Evolutionary conservation across 1,139 yeast genomes (phyloP).

Genomic region (Kazachstania sp.): DNA sequence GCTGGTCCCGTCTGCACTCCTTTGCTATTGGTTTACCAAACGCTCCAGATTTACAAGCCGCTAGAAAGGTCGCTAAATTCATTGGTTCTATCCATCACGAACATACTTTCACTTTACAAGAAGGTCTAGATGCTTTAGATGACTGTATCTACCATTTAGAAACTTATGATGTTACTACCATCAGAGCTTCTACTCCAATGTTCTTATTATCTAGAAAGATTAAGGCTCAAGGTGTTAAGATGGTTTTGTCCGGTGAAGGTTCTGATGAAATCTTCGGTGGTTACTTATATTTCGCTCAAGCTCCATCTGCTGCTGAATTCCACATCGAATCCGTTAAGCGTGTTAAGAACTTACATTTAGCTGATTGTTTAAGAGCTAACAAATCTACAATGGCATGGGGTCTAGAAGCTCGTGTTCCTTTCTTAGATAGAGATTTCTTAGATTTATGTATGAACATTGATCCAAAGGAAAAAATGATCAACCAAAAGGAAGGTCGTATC

Average conservation of each 20-base stretch:
- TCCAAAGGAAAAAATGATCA: conserved; percentile 85
- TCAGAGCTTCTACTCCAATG: conserved; percentile 99
- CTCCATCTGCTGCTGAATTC: conserved; percentile 87
- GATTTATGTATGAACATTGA: conserved; percentile 90
- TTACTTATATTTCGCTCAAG: conserved; percentile 91
- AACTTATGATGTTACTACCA: conserved; percentile 96
- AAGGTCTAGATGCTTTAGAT: conserved; percentile 89
- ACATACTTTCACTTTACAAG: conserved; percentile 92
- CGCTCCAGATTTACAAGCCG: conserved; percentile 96
- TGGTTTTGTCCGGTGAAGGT: conserved; percentile 98
- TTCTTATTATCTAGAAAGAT: conserved; percentile 89
- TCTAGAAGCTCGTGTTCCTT: conserved; percentile 98
- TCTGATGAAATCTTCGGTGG: conserved; percentile 99
- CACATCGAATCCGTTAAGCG: conserved; percentile 92
- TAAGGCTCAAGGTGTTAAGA: conserved; percentile 98
- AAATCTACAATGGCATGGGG: conserved; percentile 99
- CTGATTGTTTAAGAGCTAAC: conserved; percentile 98
- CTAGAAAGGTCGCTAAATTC: conserved; percentile 89
- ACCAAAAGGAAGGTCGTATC: conserved; percentile 57
- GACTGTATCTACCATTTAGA: conserved; percentile 95
- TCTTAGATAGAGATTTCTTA: conserved; percentile 88
- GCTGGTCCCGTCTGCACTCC: conserved; percentile 85
- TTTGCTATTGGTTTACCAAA: conserved; percentile 96
- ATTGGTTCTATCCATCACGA: conserved; percentile 96
- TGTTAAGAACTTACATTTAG: conserved; percentile 92